These are phyloP conservation scores for Pythium utonaiense DNA, from an alignment of 352 stramenopile species.

Conservation along the genomic window DNA sequence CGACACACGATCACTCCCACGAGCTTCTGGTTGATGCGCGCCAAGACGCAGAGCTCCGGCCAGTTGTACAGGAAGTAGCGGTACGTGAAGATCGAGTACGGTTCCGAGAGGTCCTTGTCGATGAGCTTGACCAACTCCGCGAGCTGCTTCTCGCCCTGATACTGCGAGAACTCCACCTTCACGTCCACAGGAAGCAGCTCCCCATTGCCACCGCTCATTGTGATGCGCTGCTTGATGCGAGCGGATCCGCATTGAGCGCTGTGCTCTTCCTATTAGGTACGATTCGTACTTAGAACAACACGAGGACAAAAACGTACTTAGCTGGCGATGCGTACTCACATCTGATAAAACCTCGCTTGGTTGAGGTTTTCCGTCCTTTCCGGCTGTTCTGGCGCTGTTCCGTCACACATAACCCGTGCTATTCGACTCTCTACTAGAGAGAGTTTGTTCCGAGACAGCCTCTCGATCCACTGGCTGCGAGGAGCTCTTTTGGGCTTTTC, in stretches of 20 bases:
- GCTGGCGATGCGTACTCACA: not conserved
- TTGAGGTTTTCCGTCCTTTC: not conserved
- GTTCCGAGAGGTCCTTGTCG: slow-evolving; percentile 93
- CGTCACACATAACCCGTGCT: slow-evolving; percentile 1
- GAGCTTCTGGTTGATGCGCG: slow-evolving; percentile 77
- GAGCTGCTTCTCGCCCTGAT: slow-evolving; percentile 88
- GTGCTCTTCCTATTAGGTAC: slow-evolving; percentile 14
- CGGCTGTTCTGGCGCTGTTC: not conserved
- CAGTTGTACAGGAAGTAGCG: slow-evolving; percentile 96
- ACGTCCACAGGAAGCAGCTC: slow-evolving; percentile 19
- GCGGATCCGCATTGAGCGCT: not conserved
- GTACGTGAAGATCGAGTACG: slow-evolving; percentile 96
- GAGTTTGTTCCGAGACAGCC: slow-evolving; percentile 1
- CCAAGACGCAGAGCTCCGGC: slow-evolving; percentile 90
- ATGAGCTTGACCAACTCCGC: slow-evolving; percentile 91
- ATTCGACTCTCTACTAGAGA: slow-evolving; percentile 19
- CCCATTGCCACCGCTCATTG: slow-evolving; percentile 6
- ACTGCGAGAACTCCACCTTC: slow-evolving; percentile 58
- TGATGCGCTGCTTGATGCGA: not conserved
- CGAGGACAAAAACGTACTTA: no score
- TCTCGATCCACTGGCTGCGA: slow-evolving; percentile 15
- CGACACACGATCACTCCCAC: slow-evolving; percentile 92
- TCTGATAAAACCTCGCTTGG: slow-evolving; percentile 21
- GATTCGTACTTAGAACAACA: slow-evolving; percentile 16
- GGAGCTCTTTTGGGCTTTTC: slow-evolving; percentile 8